These are phyloP conservation scores for Acanthochlamys bracteata DNA, from an alignment of 106 monocot genomes.

Conservation along the genomic window DNA sequence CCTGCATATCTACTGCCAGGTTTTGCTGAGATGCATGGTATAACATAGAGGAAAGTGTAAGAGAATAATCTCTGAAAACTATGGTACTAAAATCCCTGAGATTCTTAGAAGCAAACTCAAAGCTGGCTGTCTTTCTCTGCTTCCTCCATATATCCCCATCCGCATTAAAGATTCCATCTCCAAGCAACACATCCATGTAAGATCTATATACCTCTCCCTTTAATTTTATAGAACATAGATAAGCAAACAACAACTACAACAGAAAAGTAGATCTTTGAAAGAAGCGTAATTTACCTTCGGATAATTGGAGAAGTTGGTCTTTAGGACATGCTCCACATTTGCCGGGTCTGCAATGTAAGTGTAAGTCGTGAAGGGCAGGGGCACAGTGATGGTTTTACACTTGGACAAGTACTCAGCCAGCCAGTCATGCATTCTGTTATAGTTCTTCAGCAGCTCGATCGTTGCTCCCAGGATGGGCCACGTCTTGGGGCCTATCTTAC, in stretches of 20 bases:
- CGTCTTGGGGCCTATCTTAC: conserved; percentile 53
- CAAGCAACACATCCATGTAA: conserved; percentile 69
- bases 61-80: conserved; percentile 75
- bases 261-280: not conserved
- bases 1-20: conserved; percentile 73
- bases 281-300: conserved; percentile 81
- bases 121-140: conserved; percentile 80
- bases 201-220: conserved; percentile 63
- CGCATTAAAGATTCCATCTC: conserved; percentile 79
- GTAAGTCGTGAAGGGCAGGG: conserved; percentile 60
- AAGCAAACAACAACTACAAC: not conserved
- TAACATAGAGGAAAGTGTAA: conserved; percentile 64
- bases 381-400: conserved; percentile 50
- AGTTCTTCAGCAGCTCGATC: conserved; percentile 72
- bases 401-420: conserved; percentile 52
- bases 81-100: conserved; percentile 71
- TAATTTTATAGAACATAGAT: not conserved
- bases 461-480: conserved; percentile 77
- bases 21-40: conserved; percentile 31
- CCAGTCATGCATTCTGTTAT: conserved; percentile 92
- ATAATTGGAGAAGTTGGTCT: conserved; percentile 77
- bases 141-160: conserved; percentile 80
- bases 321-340: conserved; percentile 68
- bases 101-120: conserved; percentile 90
- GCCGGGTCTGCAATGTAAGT: conserved; percentile 76